These are phyloP conservation scores for Didymella arachidicola DNA, from an alignment of 2,329 filamentous ascomycete genomes.

Conservation along the genomic window DNA sequence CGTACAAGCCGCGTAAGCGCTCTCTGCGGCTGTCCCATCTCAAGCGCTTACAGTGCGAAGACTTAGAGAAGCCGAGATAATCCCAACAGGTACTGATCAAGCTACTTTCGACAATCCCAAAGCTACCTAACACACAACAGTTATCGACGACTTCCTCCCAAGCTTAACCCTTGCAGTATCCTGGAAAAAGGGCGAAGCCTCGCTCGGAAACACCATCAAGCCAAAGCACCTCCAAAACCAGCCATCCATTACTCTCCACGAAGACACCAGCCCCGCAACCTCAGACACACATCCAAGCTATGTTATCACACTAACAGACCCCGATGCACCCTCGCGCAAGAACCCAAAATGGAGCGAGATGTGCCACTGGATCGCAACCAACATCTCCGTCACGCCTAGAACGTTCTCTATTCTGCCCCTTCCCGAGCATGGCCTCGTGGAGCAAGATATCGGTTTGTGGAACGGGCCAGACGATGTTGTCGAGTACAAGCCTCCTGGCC, in stretches of 20 bases:
- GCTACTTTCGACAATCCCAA: not conserved
- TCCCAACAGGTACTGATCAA: conserved; percentile 45
- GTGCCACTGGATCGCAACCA: conserved; percentile 63
- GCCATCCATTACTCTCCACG: conserved; percentile 53
- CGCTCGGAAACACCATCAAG: conserved; percentile 63
- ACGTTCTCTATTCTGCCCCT: conserved; percentile 39
- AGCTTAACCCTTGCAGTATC: conserved; percentile 59
- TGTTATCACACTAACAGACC: conserved; percentile 63
- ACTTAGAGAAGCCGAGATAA: conserved; percentile 51
- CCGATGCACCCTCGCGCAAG: conserved; percentile 63
- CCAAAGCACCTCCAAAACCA: conserved; percentile 53
- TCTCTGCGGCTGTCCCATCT: not conserved
- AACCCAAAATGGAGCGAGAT: conserved; percentile 65
- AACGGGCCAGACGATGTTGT: conserved; percentile 52
- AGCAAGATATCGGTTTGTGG: conserved; percentile 18
- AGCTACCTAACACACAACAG: conserved; percentile 44
- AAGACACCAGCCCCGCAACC: conserved; percentile 35
- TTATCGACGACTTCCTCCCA: conserved; percentile 67
- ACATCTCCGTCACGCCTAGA: conserved; percentile 40
- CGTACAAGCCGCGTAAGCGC: conserved; percentile 41
- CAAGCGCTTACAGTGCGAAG: conserved; percentile 28
- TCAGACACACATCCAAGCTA: conserved; percentile 50
- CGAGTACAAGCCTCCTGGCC: conserved; percentile 62
- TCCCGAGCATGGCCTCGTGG: conserved; percentile 28
- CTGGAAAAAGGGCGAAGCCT: conserved; percentile 53